These are phyloP conservation scores for Citrus hindsii DNA, from an alignment of 345 rosid species.

Conservation along the genomic window DNA sequence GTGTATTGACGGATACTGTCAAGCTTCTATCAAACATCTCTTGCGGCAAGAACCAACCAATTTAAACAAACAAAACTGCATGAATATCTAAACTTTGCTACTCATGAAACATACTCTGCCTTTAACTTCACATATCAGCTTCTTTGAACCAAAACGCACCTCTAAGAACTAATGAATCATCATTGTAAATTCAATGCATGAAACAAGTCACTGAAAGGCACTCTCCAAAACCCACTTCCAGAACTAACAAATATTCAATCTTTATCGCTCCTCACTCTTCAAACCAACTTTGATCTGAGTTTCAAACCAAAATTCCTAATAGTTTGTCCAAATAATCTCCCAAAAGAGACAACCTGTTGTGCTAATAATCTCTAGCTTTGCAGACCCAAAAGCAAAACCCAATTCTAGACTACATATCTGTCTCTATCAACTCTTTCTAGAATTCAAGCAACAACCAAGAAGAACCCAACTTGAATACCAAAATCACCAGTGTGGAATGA, in stretches of 20 bases:
- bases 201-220: neutral
- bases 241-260: neutral
- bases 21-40: conserved; percentile 49
- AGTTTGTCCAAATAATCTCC: conserved; percentile 11
- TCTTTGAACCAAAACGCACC: neutral
- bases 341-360: neutral
- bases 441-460: conserved; percentile 22
- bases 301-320: neutral
- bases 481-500: conserved; percentile 6
- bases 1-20: conserved; percentile 40
- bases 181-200: neutral
- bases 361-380: neutral
- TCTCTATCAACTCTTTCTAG: conserved; percentile 12
- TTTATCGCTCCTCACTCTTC: neutral
- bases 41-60: conserved; percentile 11
- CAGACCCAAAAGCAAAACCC: conserved; percentile 19
- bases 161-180: neutral
- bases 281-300: neutral
- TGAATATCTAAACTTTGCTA: conserved; percentile 14
- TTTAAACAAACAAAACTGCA: conserved; percentile 9
- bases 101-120: conserved; percentile 2
- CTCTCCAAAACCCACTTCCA: neutral
- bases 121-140: conserved; percentile 1
- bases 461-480: conserved; percentile 12
- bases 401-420: conserved; percentile 13